Conservation (phyloP, 2,329 filamentous ascomycete species). For the Cordyceps farinosa region DNA sequence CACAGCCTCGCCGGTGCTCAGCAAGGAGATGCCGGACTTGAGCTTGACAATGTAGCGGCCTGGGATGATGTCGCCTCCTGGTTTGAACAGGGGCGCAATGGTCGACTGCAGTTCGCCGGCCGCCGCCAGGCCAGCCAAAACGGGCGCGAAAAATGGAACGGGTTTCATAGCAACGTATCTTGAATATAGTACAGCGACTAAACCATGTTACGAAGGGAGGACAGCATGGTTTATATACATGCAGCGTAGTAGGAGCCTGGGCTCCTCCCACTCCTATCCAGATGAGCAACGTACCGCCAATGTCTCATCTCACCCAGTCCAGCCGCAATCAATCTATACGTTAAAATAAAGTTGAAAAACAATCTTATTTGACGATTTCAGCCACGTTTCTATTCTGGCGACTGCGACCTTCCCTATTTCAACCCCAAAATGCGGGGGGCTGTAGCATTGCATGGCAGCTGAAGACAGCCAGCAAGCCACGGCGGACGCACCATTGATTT, state of each 20-base stretch:
- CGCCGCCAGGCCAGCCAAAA: not conserved
- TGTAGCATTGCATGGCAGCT: constrained; percentile 15
- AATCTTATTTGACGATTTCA: not conserved
- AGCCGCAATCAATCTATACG: not conserved
- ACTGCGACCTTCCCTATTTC: not conserved
- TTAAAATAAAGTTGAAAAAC: not conserved
- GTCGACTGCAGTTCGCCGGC: not conserved
- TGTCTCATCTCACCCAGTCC: not conserved
- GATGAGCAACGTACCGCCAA: not conserved
- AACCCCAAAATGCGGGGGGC: constrained; percentile 1
- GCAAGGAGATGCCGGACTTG: not conserved
- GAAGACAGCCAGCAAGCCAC: constrained; percentile 1
- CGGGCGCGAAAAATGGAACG: not conserved
- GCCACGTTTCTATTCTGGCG: not conserved
- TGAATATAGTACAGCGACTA: not conserved
- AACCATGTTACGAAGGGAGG: not conserved
- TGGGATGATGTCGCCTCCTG: constrained; percentile 1
- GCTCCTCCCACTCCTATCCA: not conserved
- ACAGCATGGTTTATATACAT: not conserved
- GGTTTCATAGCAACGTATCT: not conserved
- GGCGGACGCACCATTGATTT: not conserved
- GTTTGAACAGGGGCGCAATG: constrained; percentile 8
- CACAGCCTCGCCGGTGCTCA: not conserved
- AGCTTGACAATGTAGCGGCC: constrained; percentile 14
- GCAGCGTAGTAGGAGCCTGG: not conserved